These are phyloP conservation scores for Leucoagaricus sp. DNA, from an alignment of 1,284 basidiomycete genomes.

Conservation along the genomic window DNA sequence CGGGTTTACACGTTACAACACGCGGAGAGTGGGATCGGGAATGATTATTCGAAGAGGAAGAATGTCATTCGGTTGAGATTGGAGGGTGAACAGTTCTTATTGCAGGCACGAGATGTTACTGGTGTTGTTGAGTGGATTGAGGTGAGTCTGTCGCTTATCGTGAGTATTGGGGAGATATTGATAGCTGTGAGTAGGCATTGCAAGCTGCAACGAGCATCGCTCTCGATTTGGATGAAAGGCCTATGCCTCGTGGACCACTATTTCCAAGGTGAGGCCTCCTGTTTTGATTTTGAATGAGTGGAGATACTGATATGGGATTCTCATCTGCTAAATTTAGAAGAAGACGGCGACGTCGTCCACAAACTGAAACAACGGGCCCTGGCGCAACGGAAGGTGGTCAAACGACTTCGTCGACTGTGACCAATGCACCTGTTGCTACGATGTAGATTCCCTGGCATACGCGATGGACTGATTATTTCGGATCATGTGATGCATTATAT, in stretches of 20 bases:
- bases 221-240: conserved; percentile 86
- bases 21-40: conserved; percentile 92
- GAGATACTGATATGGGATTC: background rate
- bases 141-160: conserved; percentile 49
- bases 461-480: background rate
- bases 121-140: conserved; percentile 97
- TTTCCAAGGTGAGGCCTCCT: conserved; percentile 64
- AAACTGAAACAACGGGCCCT: conserved; percentile 11
- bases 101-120: conserved; percentile 87
- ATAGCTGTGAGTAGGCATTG: conserved; percentile 56
- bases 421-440: background rate
- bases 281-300: conserved; percentile 11
- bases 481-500: conserved; percentile 1
- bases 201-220: conserved; percentile 95
- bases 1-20: conserved; percentile 82
- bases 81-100: conserved; percentile 95
- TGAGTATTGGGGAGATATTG: conserved; percentile 6
- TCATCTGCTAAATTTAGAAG: conserved; percentile 24
- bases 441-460: too few species aligned
- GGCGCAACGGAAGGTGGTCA: background rate
- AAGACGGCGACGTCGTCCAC: conserved; percentile 41
- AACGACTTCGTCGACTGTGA: background rate
- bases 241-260: conserved; percentile 85
- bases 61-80: conserved; percentile 94
- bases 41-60: conserved; percentile 92